Percentiles rank a stretch among this genome's conserved stretches.
Evolutionary conservation across 1,139 yeast genomes (phyloP).

Genomic region (Geotrichum candidum): DNA sequence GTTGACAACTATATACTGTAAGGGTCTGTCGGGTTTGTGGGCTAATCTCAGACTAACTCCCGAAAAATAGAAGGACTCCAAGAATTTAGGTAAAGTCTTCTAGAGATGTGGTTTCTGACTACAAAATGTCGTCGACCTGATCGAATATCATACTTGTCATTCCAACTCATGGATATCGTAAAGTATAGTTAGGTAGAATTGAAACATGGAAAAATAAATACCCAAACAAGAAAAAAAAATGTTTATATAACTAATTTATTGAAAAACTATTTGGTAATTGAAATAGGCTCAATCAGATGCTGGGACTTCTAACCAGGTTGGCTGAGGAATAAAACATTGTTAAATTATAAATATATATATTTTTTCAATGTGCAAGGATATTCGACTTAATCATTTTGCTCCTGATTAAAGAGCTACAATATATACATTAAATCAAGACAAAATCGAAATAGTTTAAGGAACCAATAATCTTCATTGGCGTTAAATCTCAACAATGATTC

Average conservation of each 20-base stretch:
- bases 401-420: too few species aligned
- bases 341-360: too few species aligned
- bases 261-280: background rate
- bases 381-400: too few species aligned
- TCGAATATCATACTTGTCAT: background rate
- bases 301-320: conserved; percentile 46
- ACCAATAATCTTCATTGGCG: too few species aligned
- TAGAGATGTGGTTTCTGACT: background rate
- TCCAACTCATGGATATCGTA: background rate
- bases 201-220: background rate
- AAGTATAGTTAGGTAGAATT: background rate
- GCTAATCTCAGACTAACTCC: too few species aligned
- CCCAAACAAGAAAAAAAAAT: too few species aligned
- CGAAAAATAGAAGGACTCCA: too few species aligned
- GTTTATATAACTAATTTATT: too few species aligned
- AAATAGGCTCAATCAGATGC: conserved; percentile 46
- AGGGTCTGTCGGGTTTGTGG: background rate
- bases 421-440: too few species aligned
- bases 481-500: too few species aligned
- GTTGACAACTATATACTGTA: background rate
- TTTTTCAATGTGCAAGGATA: too few species aligned
- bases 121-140: background rate
- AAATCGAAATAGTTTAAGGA: too few species aligned
- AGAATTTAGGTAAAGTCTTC: background rate
- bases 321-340: conserved; percentile 58